phyloP scores from a whole-genome alignment of 1,284 basidiomycete species.

The Entoloma clypeatum region DNA sequence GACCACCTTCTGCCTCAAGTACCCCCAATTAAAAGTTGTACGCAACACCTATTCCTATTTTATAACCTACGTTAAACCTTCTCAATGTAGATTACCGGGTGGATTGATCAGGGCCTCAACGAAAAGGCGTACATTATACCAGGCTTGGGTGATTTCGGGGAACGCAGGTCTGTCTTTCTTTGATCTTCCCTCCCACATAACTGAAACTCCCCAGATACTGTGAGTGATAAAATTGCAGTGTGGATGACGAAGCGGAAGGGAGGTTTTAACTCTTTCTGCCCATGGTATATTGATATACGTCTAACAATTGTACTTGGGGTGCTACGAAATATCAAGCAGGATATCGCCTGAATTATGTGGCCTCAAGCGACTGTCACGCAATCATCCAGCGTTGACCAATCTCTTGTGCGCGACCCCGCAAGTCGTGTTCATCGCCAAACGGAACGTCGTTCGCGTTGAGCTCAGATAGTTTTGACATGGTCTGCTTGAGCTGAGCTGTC shows the following conservation, averaged over 20 bases:
- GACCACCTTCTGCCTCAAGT: slow-evolving; percentile 75
- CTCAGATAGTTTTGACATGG: slow-evolving; percentile 15
- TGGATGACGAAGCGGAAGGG: background rate
- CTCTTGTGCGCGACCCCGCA: slow-evolving; percentile 11
- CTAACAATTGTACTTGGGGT: background rate
- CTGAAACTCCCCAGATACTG: slow-evolving; percentile 15
- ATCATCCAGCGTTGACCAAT: slow-evolving; percentile 12
- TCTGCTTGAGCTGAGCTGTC: slow-evolving; percentile 11
- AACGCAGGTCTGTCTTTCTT: slow-evolving; percentile 56
- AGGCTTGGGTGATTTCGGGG: slow-evolving; percentile 90
- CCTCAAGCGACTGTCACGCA: background rate
- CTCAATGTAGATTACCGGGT: slow-evolving; percentile 75
- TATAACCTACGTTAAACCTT: background rate
- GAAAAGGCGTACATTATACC: slow-evolving; percentile 88
- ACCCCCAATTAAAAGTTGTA: slow-evolving; percentile 82
- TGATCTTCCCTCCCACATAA: background rate
- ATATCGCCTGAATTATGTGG: background rate
- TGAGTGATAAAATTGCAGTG: slow-evolving; percentile 6
- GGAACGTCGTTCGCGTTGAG: slow-evolving; percentile 15
- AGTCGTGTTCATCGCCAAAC: slow-evolving; percentile 17
- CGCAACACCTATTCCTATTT: slow-evolving; percentile 27
- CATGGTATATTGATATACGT: background rate
- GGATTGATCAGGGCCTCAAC: slow-evolving; percentile 95
- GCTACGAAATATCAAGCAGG: background rate
- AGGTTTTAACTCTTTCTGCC: background rate